Evolutionary conservation across 345 rosid species (phyloP).

Genomic region (Eucalyptus pauciflora): DNA sequence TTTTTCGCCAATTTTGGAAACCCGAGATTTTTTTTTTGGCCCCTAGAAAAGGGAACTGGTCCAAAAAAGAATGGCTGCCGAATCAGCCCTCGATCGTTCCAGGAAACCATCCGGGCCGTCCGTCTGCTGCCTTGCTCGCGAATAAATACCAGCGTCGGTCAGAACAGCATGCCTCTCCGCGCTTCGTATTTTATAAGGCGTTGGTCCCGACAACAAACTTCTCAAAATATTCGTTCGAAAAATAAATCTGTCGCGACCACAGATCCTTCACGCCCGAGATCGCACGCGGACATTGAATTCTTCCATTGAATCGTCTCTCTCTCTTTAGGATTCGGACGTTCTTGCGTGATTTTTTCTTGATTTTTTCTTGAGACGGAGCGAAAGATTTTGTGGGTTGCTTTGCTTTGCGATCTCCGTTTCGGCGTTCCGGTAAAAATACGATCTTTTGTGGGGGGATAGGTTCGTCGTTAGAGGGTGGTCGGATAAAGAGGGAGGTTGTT

Average conservation of each 20-base stretch:
- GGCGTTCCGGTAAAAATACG: background rate
- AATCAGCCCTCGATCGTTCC: background rate
- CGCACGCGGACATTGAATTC: background rate
- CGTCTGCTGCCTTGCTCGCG: background rate
- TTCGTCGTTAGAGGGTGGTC: background rate
- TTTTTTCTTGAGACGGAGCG: background rate
- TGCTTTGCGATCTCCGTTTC: background rate
- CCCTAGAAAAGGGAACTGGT: background rate
- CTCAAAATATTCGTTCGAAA: background rate
- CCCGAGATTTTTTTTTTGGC: background rate
- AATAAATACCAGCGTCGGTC: background rate
- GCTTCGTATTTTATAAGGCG: background rate
- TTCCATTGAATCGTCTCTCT: background rate
- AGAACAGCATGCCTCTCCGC: accelerated
- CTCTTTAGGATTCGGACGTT: background rate
- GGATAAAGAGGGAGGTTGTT: background rate
- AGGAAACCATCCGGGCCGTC: background rate
- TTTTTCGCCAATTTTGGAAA: background rate
- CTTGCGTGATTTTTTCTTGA: background rate
- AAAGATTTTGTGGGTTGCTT: background rate
- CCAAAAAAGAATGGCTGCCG: background rate
- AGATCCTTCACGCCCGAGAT: background rate
- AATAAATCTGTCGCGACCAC: background rate
- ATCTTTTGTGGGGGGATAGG: background rate
- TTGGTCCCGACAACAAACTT: background rate